These are phyloP conservation scores for Cryomyces minteri DNA, from an alignment of 495 filamentous ascomycete species.

Conservation along the genomic window DNA sequence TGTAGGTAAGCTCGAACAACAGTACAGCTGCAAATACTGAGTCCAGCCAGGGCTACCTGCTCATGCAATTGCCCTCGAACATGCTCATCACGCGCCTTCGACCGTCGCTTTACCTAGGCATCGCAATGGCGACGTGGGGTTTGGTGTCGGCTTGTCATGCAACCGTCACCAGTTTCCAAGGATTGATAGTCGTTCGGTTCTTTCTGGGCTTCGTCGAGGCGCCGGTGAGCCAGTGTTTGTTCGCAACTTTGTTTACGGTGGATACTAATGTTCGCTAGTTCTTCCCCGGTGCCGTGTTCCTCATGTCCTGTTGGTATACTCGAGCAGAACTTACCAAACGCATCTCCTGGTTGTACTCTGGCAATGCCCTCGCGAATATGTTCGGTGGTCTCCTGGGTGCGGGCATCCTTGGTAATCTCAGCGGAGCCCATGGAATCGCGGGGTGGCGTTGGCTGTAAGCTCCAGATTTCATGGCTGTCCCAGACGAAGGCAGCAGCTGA, in stretches of 20 bases:
- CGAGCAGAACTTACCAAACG: conserved; percentile 1
- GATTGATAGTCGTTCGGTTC: conserved; percentile 31
- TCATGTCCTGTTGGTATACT: conserved; percentile 3
- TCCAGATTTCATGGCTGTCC: no score
- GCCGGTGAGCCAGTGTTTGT: neutral
- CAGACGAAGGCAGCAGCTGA: neutral
- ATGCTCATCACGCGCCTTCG: conserved; percentile 10
- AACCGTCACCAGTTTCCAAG: conserved; percentile 27
- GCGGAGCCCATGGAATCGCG: conserved; percentile 1
- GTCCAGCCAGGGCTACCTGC: neutral
- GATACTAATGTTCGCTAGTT: conserved; percentile 5
- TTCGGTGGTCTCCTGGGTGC: conserved; percentile 3
- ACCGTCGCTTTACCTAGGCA: neutral
- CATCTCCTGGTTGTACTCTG: conserved; percentile 1
- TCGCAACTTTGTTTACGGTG: no score
- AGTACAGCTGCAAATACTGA: neutral
- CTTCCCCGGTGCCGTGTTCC: conserved; percentile 20
- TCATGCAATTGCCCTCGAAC: conserved; percentile 3
- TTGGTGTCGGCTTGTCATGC: conserved; percentile 27
- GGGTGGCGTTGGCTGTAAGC: conserved; percentile 5
- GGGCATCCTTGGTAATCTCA: conserved; percentile 1
- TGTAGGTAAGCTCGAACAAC: conserved; percentile 9
- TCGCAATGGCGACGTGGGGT: conserved; percentile 7
- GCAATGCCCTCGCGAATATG: conserved; percentile 1
- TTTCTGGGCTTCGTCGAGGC: conserved; percentile 18